A percentile compares a stretch with the other conserved stretches of the same genome.
Evolutionary conservation across 495 filamentous ascomycete genomes (phyloP).

Genomic region (Aspergillus funiculosus): DNA sequence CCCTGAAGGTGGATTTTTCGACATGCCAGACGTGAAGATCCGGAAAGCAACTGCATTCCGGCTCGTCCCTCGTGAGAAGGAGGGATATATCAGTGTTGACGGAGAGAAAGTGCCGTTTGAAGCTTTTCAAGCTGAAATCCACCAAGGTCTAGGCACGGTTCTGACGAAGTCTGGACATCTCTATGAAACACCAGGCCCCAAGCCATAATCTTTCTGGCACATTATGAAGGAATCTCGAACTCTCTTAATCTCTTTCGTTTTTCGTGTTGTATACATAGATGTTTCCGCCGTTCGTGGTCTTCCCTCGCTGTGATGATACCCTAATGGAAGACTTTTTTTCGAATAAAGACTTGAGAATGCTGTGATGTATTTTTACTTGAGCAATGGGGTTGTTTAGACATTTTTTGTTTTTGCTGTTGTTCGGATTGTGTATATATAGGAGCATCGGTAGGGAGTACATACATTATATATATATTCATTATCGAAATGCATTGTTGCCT

Average conservation of each 20-base stretch:
- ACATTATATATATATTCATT: too few species aligned
- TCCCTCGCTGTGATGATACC: conserved; percentile 36
- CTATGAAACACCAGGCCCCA: conserved; percentile 66
- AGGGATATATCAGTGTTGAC: conserved; percentile 89
- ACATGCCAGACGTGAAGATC: conserved; percentile 69
- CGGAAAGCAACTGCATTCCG: conserved; percentile 78
- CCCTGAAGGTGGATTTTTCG: conserved; percentile 68
- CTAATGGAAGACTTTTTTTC: conserved; percentile 27
- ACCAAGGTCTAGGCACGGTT: conserved; percentile 77
- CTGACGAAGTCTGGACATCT: conserved; percentile 62
- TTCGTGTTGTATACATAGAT: conserved; percentile 6
- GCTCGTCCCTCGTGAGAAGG: conserved; percentile 63
- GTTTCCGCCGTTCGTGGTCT: conserved; percentile 5
- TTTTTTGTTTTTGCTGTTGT: too few species aligned
- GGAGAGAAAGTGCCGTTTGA: conserved; percentile 82
- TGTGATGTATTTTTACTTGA: conserved; percentile 13
- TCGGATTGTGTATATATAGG: too few species aligned
- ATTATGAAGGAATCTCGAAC: background rate
- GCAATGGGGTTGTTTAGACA: too few species aligned
- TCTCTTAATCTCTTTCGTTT: conserved; percentile 5
- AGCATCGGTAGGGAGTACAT: too few species aligned
- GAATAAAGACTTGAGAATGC: conserved; percentile 13
- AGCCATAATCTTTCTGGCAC: conserved; percentile 14
- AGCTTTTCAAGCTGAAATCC: conserved; percentile 85
- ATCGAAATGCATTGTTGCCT: too few species aligned